These are phyloP conservation scores for Centella asiatica DNA, from an alignment of 129 eudicot genomes.

Conservation along the genomic window DNA sequence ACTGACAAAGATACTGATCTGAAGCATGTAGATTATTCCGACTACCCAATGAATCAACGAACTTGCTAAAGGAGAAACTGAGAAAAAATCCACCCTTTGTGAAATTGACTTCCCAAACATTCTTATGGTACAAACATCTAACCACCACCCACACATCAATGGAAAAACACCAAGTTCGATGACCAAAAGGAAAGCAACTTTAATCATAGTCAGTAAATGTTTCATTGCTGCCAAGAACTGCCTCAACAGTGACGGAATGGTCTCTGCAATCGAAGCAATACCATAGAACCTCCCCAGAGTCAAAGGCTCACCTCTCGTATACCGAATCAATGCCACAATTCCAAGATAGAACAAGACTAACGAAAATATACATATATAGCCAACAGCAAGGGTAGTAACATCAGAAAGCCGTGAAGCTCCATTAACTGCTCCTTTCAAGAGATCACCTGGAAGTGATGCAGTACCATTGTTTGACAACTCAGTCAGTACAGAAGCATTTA, in stretches of 20 bases:
- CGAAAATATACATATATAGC: constrained; percentile 68
- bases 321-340: constrained; percentile 55
- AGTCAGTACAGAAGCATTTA: constrained; percentile 43
- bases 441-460: constrained; percentile 34
- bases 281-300: constrained; percentile 85
- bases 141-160: constrained; percentile 98
- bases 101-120: constrained; percentile 92
- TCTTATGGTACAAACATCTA: constrained; percentile 83
- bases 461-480: constrained; percentile 41
- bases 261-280: constrained; percentile 70
- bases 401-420: constrained; percentile 69
- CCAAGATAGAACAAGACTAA: constrained; percentile 63
- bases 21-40: constrained; percentile 92
- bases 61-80: constrained; percentile 78
- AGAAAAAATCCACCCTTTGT: constrained; percentile 75
- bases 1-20: constrained; percentile 85
- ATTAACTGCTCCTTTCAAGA: constrained; percentile 46
- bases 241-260: constrained; percentile 78
- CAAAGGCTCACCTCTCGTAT: constrained; percentile 74
- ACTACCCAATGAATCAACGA: constrained; percentile 96
- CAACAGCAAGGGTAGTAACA: constrained; percentile 88
- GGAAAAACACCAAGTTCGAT: constrained; percentile 95
- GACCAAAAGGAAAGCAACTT: constrained; percentile 85
- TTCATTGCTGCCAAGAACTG: constrained; percentile 88
- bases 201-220: constrained; percentile 88